Base-by-base conservation (phyloP, 1,284 basidiomycete genomes). In the Fistulinella cinereoalba region DNA sequence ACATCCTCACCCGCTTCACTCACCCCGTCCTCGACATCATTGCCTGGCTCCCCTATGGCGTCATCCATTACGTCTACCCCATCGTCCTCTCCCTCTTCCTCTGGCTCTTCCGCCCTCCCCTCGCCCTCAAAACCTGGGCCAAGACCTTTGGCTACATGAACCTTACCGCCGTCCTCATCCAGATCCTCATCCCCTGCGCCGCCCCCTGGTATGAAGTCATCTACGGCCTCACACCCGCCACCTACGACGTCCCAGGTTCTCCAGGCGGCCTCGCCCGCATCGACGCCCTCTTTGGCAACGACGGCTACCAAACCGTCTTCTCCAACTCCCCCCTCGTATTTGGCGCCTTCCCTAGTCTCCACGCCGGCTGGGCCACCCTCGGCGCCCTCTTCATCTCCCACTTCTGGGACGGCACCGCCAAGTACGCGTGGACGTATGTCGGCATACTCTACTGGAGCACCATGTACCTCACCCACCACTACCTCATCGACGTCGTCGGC, bases 131-230 rank as follows among this genome's bases (percentile, higher is more conserved):
- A 62, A 84, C 90, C 52, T 99, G 90, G 85, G 92, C 80, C 0
- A 79, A 83, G 47, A 85, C 86, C 0, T 97, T 99, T 64, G 96
- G 96, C 0, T 97, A 92, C 71, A 84, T 97, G 82, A 98, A 94
- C 73, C 74, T 97, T 39, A 71, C 81, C 16, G 96, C 93, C 2
- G 97, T 99, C 33, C 70, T 94, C 56, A 80, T 86, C 47, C 97
- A 99, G 66, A 86, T 97, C 56, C 60, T 91, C 23, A 79, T 99
- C 50, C 97, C 96, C 0, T 97, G 94, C 61, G 87, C 96, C 1
- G 87, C 96, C 1, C 97, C 96, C 15, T 96, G 95, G 97, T 99
- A 99, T 68, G 97, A 99, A 65, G 80, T 99, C 58, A 92, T 97
- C 51, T 90, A 99, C 65, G 97, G 97, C 3, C 81, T 98, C 25